Evolutionary conservation across 2,329 filamentous ascomycete species (phyloP).

Genomic region (Exophiala bonariae): DNA sequence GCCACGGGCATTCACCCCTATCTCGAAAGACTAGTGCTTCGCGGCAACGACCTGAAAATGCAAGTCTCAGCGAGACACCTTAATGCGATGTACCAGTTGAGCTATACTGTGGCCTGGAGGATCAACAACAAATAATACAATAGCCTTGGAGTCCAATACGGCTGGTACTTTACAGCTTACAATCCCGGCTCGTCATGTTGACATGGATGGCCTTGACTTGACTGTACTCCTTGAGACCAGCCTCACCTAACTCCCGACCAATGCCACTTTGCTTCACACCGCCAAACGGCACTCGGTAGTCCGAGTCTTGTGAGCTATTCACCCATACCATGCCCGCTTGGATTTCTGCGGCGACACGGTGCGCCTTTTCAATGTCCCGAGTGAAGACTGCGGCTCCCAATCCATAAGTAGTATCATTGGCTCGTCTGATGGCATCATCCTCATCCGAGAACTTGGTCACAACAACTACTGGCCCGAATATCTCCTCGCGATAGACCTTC

Average conservation of each 20-base stretch:
- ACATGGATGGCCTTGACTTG: conserved; percentile 56
- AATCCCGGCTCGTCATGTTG: conserved; percentile 34
- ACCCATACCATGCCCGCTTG: conserved; percentile 46
- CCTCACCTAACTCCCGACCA: neutral
- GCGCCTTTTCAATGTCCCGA: conserved; percentile 37
- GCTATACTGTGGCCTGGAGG: no score
- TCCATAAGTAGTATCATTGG: conserved; percentile 43
- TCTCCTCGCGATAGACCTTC: conserved; percentile 59
- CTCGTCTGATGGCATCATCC: conserved; percentile 37
- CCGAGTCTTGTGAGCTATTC: conserved; percentile 43
- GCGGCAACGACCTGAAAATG: no score
- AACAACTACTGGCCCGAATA: conserved; percentile 44
- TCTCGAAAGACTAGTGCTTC: no score
- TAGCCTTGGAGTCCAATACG: no score
- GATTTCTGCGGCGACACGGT: conserved; percentile 40
- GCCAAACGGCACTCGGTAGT: conserved; percentile 41
- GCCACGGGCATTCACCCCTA: no score
- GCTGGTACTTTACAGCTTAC: no score
- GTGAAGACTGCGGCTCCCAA: conserved; percentile 44
- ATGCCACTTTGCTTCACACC: conserved; percentile 40
- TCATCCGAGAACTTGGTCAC: conserved; percentile 40
- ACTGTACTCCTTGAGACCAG: conserved; percentile 54
- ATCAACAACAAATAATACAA: no score
- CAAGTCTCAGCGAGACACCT: no score
- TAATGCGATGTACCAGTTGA: no score